Evolutionary conservation across 2,329 filamentous ascomycete genomes (phyloP), one percentile per base, ranked within the genome.

Genomic region (Fusarium sororula): DNA sequence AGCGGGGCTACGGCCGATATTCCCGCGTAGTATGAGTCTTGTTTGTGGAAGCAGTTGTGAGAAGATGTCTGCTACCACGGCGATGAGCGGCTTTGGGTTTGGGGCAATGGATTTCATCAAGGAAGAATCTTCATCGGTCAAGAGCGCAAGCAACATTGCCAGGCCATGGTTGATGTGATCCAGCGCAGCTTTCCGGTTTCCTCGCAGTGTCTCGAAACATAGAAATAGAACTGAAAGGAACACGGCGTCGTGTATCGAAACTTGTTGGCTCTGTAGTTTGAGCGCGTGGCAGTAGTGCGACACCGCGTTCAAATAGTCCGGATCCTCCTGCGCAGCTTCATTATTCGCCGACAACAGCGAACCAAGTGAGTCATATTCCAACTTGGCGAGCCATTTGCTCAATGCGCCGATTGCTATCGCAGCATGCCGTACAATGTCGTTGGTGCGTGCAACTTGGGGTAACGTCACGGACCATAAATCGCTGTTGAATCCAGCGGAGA

Each of bases 91-190:
- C 8, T 61, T 77, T 11, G 76, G 76, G 7, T 77, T 74, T 9
- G 76, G 70, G 10, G 72, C 73, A 6, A 78, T n/a, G 9, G 64
- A 55, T 15, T 56, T 35, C 3, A 77, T 44, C 4, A 70, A 37
- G 6, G 28, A n/a, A 12, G 69, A 57, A 26, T 75, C 62, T 26
- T 54, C 30, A 15, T 81, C 80, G 0, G 78, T 78, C n/a, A 83
- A 15, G 11, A 83, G 53, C 2, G 77, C 66, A 22, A 83, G 72
- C 2, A 83, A 48, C 8, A 83, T 74, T 14, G 82, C 77, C 15
- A 83, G 63, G 0, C 80, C 81, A 48, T 83, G 82, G 24, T 83
- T 83, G 9, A 83, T 71, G 53, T 83, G 81, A n/a, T 80, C 76
- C 22, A 83, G 54, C 0, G 81, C 81, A 13, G 79, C 79, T 39